These are phyloP conservation scores for Phialophora tarda DNA, from an alignment of 2,329 filamentous ascomycete genomes.

Conservation along the genomic window DNA sequence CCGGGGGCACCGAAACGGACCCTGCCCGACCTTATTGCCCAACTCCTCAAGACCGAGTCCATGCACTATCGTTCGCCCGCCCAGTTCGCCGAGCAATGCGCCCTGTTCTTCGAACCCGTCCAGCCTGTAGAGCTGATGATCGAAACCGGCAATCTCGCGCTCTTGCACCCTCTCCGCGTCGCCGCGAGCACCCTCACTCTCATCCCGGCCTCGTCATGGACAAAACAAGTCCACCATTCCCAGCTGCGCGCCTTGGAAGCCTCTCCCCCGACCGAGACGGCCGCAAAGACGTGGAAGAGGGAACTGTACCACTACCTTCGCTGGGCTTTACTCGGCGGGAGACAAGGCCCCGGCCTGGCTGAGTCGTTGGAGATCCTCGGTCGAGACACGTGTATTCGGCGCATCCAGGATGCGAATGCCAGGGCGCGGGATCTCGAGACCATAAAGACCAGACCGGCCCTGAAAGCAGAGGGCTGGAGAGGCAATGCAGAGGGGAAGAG, in stretches of 20 bases:
- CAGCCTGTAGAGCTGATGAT: slow-evolving; percentile 36
- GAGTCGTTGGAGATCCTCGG: slow-evolving; percentile 63
- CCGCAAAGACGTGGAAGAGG: slow-evolving; percentile 43
- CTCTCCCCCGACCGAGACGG: slow-evolving; percentile 9
- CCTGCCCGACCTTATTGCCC: slow-evolving; percentile 55
- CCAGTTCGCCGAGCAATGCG: slow-evolving; percentile 62
- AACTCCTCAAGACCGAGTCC: slow-evolving; percentile 58
- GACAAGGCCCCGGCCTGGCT: slow-evolving; percentile 59
- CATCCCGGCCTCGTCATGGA: slow-evolving; percentile 52
- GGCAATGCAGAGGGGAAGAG: slow-evolving; percentile 34
- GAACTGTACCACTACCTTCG: slow-evolving; percentile 62
- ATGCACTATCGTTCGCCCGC: slow-evolving; percentile 59
- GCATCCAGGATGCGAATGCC: slow-evolving; percentile 50
- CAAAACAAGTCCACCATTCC: slow-evolving; percentile 46
- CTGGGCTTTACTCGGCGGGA: slow-evolving; percentile 60
- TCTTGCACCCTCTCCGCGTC: slow-evolving; percentile 49
- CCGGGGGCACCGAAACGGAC: slow-evolving; percentile 35
- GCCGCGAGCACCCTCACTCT: slow-evolving; percentile 51
- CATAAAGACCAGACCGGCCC: slow-evolving; percentile 10
- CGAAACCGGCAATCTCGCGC: slow-evolving; percentile 28
- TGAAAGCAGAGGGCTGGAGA: slow-evolving; percentile 25
- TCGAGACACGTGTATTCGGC: slow-evolving; percentile 55
- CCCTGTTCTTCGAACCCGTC: slow-evolving; percentile 61
- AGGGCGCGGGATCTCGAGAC: slow-evolving; percentile 27
- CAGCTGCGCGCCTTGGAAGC: slow-evolving; percentile 44